A percentile compares a stretch with the other conserved stretches of the same genome.
phyloP scores from a whole-genome alignment of 495 filamentous ascomycete genomes.

The Tuber brumale region DNA sequence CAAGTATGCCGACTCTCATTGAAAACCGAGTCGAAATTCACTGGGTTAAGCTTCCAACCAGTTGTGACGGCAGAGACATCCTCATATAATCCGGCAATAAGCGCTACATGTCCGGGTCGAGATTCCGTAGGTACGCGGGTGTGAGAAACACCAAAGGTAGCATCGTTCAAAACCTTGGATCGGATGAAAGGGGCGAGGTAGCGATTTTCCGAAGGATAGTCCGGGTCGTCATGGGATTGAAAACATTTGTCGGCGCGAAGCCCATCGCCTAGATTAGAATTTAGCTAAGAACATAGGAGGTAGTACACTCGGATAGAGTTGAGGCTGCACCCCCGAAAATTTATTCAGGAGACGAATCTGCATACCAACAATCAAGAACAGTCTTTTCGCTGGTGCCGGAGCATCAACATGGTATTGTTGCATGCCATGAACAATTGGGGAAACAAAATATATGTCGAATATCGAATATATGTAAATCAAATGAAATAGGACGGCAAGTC shows the following conservation, averaged over 20 bases:
- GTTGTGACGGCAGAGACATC: conserved; percentile 97
- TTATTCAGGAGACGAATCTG: conserved; percentile 8
- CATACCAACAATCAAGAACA: conserved; percentile 89
- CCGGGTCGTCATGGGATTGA: conserved; percentile 86
- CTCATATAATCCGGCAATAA: conserved; percentile 96
- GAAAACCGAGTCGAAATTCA: conserved; percentile 98
- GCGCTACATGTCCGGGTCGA: conserved; percentile 89
- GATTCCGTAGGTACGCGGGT: conserved; percentile 97
- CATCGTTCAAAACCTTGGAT: conserved; percentile 74
- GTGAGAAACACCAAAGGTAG: conserved; percentile 98
- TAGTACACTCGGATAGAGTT: conserved; percentile 32
- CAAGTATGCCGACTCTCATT: conserved; percentile 94
- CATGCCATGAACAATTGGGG: conserved; percentile 96
- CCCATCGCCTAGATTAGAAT: conserved; percentile 62
- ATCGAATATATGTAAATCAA: conserved; percentile 92
- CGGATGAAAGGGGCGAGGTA: conserved; percentile 89
- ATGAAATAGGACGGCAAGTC: conserved; percentile 88
- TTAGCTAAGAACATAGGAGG: conserved; percentile 35
- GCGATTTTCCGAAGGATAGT: conserved; percentile 54
- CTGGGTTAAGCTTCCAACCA: conserved; percentile 97
- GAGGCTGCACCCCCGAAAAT: conserved; percentile 4
- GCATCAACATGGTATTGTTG: conserved; percentile 65
- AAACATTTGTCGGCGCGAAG: conserved; percentile 97
- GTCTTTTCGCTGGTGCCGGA: conserved; percentile 68
- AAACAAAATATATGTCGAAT: conserved; percentile 99